Evolutionary conservation across 2,329 filamentous ascomycete genomes (phyloP).

Genomic region (Trichoderma asperellum): DNA sequence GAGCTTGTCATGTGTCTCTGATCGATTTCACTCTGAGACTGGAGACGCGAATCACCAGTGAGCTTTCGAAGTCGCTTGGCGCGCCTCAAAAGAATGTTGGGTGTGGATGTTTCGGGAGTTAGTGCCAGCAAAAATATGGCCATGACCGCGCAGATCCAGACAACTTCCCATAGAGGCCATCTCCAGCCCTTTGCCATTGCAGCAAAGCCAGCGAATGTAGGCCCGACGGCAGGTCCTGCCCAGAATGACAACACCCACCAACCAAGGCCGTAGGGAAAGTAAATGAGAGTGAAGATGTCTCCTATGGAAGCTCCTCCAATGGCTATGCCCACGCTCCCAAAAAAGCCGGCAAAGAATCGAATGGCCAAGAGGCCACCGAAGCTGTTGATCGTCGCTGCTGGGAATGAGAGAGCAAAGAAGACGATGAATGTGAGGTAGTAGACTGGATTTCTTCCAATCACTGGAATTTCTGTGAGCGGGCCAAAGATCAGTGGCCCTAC

Average conservation of each 20-base stretch:
- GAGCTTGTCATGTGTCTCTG: slow-evolving; percentile 32
- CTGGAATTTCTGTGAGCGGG: slow-evolving; percentile 7
- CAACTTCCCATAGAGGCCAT: slow-evolving; percentile 61
- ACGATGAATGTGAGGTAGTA: slow-evolving; percentile 13
- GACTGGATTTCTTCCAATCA: slow-evolving; percentile 10
- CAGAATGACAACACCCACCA: slow-evolving; percentile 57
- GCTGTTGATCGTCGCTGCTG: slow-evolving; percentile 8
- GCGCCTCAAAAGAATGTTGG: slow-evolving; percentile 60
- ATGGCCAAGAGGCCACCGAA: slow-evolving; percentile 60
- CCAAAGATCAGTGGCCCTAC: slow-evolving; percentile 16
- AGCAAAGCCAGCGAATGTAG: slow-evolving; percentile 44
- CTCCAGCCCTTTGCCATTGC: slow-evolving; percentile 57
- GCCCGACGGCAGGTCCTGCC: slow-evolving; percentile 16
- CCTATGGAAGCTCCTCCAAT: slow-evolving; percentile 57
- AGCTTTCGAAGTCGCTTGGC: slow-evolving; percentile 53
- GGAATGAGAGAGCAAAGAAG: slow-evolving; percentile 19
- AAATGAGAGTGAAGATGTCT: slow-evolving; percentile 57
- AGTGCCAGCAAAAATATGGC: slow-evolving; percentile 58
- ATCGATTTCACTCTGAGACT: slow-evolving; percentile 34
- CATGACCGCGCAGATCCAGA: slow-evolving; percentile 57
- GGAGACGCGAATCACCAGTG: slow-evolving; percentile 29
- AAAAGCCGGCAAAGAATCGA: slow-evolving; percentile 67
- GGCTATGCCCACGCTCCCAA: slow-evolving; percentile 66
- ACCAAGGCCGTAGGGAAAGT: slow-evolving; percentile 60
- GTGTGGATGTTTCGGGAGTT: slow-evolving; percentile 60